Evolutionary conservation across 176 grass and related monocot species (phyloP).

Genomic region (Cymbopogon citratus): DNA sequence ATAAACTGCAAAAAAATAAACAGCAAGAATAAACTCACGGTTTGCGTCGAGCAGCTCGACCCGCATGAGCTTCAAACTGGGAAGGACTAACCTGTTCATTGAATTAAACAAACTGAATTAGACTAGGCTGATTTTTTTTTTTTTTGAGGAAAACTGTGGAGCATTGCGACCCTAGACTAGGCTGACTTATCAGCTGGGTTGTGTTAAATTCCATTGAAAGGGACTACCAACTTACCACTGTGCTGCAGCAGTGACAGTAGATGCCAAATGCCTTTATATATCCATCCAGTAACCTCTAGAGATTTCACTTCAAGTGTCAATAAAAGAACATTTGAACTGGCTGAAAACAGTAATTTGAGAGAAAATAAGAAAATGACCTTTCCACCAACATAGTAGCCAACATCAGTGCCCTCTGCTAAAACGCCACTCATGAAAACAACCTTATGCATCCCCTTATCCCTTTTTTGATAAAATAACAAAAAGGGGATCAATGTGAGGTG

Average conservation of each 20-base stretch:
- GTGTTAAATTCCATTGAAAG: background rate
- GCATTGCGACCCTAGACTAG: too few species aligned
- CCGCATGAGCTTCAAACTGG: constrained; percentile 96
- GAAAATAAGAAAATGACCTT: constrained; percentile 47
- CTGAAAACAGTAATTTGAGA: background rate
- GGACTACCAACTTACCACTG: constrained; percentile 56
- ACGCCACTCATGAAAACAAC: constrained; percentile 76
- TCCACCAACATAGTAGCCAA: constrained; percentile 76
- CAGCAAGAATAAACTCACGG: constrained; percentile 55
- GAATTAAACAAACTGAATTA: constrained; percentile 26
- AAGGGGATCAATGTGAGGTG: constrained; percentile 10
- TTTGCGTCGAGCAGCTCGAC: constrained; percentile 83
- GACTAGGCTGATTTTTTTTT: background rate
- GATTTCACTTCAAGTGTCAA: constrained; percentile 31
- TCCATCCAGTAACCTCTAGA: constrained; percentile 83
- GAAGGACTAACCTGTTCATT: constrained; percentile 87
- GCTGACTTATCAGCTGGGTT: background rate
- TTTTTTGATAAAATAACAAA: constrained; percentile 32
- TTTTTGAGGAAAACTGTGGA: too few species aligned
- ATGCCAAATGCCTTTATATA: constrained; percentile 92
- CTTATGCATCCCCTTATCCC: constrained; percentile 63
- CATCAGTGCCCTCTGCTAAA: constrained; percentile 63
- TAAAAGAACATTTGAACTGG: background rate
- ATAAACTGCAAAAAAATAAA: background rate
- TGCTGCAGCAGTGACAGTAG: constrained; percentile 81